Evolutionary conservation across 208 protist genomes (phyloP), one percentile per base, ranked within the genome.

Genomic region (Crithidia acanthocephali): DNA sequence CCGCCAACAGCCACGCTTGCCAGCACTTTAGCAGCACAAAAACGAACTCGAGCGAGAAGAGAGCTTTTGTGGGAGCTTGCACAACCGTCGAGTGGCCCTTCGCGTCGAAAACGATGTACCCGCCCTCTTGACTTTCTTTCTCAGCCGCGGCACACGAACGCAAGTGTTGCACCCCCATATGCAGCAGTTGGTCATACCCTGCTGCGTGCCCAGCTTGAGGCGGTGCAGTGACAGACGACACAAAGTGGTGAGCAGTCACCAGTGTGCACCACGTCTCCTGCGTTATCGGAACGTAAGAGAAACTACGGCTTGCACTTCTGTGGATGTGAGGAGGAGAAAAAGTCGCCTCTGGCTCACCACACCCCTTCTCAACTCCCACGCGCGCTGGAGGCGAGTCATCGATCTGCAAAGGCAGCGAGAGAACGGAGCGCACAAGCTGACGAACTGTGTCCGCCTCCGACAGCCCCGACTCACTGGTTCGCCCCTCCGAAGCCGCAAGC

Each of bases 231-330:
- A 48, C 9, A 9, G 28, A 74, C 11, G 20, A n/a, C 28, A 64
- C 44, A 53, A 35, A 40, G 23, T 50, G 60, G 30, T 56, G 60
- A 6, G 51, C 45, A 11, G 50, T 72, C 22, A 51, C 59, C 72
- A 78, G 42, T 28, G 56, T 66, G 28, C 64, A 78, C 72, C 72
- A 78, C 33, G 72, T 72, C 37, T 51, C 28, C 51, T 78, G 65
- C 5, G 68, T 28, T 7, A 72, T 28, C 2, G 33, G 15, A 11
- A 61, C 35, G 22, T 9, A 0, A n/a, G 22, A 32, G 6, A 23
- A 0, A 23, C 4, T 28, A n/a, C 22, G 1, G 35, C 35, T 45
- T n/a, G n/a, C n/a, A n/a, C n/a, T n/a, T n/a, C n/a, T n/a, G n/a
- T n/a, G n/a, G n/a, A n/a, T n/a, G n/a, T n/a, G n/a, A n/a, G n/a